Evolutionary conservation across 768 basidiomycete species (phyloP), one percentile per base, ranked within the genome.

Genomic region (Suillus occidentalis): DNA sequence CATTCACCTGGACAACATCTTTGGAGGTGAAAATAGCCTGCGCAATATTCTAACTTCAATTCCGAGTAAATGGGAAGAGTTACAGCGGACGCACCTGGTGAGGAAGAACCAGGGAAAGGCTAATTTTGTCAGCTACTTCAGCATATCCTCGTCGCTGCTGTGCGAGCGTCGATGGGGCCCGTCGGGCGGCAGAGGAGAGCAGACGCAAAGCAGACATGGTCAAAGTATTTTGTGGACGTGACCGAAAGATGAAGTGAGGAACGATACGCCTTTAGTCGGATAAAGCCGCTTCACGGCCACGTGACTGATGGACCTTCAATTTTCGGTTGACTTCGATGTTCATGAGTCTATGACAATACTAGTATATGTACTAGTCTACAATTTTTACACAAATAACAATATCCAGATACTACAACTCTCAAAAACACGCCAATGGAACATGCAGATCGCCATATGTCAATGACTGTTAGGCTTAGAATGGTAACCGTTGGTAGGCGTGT

Each of bases 1-100:
- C 82, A 82, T 98, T 98, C 70, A 99, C 97, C 79, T 99, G 97
- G 25, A 92, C 87, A 65, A 98, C 97, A 77, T 96, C 96, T 71
- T 87, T 78, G 28, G 95, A 95, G 66, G 86, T 87, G 86, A 89
- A 98, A 77, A 99, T 88, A 62, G 95, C 83, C 97, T 99, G 73
- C 37, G 69, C 62, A 37, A 45, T 59, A 67, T 43, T 55, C 25
- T 49, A 65, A 50, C 55, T 66, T 73, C 37, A 62, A 43, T 43
- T 64, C 64, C 69, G 69, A 60, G 49, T 65, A 56, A 45, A 31
- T 50, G 57, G 49, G 37, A 45, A 31, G 59, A 58, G 34, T 47
- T 7, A 45, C 59, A 40, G 53, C 49, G 66, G 68, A 83, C 86
- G 63, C 64, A 97, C 97, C 84, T 97, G 89, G 81, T 99, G 96